Percentiles rank a stretch among this genome's conserved stretches.
phyloP scores from a whole-genome alignment of 1,284 basidiomycete species.

The Cystobasidium pallidum region DNA sequence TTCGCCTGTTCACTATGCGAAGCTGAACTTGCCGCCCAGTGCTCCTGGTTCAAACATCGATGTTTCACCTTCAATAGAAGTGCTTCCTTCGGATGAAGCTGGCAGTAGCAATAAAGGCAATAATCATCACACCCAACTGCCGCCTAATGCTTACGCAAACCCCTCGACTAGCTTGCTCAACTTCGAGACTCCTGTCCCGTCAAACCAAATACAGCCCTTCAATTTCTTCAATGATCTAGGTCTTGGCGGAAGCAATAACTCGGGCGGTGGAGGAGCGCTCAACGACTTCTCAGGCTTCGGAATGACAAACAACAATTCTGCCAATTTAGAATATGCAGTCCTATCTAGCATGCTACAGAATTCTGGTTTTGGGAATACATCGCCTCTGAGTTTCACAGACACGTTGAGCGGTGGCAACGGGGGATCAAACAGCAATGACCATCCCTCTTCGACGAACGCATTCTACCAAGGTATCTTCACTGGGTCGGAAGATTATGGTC shows the following conservation, averaged over 20 bases:
- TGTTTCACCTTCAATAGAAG: conserved; percentile 21
- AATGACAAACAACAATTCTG: conserved; percentile 64
- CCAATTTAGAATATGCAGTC: conserved; percentile 88
- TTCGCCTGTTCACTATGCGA: not conserved
- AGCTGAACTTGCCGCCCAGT: not conserved
- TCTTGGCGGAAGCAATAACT: conserved; percentile 53
- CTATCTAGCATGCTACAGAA: conserved; percentile 81
- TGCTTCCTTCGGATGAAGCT: conserved; percentile 7
- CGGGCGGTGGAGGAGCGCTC: conserved; percentile 59
- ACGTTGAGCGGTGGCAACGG: not conserved
- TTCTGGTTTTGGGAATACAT: conserved; percentile 59
- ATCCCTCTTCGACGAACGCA: not conserved
- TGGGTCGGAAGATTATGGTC: conserved; percentile 24
- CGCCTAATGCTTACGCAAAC: conserved; percentile 13
- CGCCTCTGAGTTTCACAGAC: conserved; percentile 16
- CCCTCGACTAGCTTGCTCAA: conserved; percentile 1
- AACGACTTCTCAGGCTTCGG: conserved; percentile 52
- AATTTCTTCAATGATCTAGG: conserved; percentile 31
- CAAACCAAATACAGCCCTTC: conserved; percentile 30
- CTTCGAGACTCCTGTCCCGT: conserved; percentile 42
- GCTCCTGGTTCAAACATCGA: not conserved
- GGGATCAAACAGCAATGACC: not conserved
- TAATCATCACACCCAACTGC: conserved; percentile 3
- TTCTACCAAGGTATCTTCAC: conserved; percentile 33
- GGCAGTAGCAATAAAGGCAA: not conserved